Evolutionary conservation across 768 basidiomycete genomes (phyloP).

Genomic region (Calvatia gigantea): DNA sequence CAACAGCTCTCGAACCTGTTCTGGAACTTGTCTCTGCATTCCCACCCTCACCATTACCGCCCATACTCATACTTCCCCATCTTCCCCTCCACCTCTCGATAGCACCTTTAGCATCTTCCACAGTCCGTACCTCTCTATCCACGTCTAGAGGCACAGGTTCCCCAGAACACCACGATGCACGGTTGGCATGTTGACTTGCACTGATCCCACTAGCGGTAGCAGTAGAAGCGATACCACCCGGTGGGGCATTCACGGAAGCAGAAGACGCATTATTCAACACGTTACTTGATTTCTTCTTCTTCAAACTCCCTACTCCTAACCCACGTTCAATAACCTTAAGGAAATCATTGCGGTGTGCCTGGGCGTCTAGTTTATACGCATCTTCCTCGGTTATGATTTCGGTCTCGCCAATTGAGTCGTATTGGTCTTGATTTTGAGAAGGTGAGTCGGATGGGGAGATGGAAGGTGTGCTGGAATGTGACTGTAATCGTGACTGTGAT

Average conservation of each 20-base stretch:
- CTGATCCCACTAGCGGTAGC: not conserved
- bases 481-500: not conserved
- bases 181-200: not conserved
- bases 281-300: conserved; percentile 1
- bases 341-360: not conserved
- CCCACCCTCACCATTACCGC: not conserved
- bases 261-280: not conserved
- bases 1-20: not conserved
- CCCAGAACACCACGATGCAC: conserved; percentile 8
- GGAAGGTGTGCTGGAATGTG: not conserved
- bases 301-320: conserved; percentile 3
- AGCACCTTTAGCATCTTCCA: not conserved
- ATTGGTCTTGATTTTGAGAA: not conserved
- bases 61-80: not conserved
- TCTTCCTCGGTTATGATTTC: not conserved
- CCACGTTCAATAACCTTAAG: not conserved
- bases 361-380: not conserved
- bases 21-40: not conserved
- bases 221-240: too few species aligned
- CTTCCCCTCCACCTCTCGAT: conserved; percentile 2
- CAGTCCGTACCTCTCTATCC: not conserved
- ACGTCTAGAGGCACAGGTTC: not conserved
- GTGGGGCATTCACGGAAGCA: not conserved
- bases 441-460: not conserved
- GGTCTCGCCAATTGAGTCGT: not conserved